Base-by-base conservation (phyloP, 208 protist genomes). In the Crithidia acanthocephali region DNA sequence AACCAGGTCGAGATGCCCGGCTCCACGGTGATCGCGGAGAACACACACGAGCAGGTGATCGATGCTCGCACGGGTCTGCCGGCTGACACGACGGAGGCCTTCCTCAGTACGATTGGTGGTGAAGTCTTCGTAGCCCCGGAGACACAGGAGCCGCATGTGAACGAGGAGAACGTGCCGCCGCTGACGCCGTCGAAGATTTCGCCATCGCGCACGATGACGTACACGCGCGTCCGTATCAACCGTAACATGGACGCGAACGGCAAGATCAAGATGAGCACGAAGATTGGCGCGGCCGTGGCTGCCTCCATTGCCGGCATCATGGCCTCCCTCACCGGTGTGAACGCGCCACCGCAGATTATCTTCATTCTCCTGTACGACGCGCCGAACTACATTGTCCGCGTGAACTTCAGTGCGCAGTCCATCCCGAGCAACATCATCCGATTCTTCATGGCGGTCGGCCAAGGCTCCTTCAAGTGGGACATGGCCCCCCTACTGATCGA, bases 171-270 rank as follows among this genome's bases (percentile, higher is more conserved):
- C 53, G 80, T 85, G 56, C 84, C 84, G 33, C 79, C 68, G 40
- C 81, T 90, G 68, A 86, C 78, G n/a, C 61, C 74, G 40, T 72
- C 72, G 11, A 84, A 84, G 55, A 77, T 90, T 23, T 85, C 78
- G 6, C 84, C 84, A 13, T 80, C 73, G 28, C 68, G 73, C 23
- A 90, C 84, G 22, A 79, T 90, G 78, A 85, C 81, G 16, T 84
- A 78, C 81, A 90, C 84, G 2, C 81, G 81, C 22, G 84, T 90
- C 22, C 80, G 84, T 45, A 82, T 90, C 53, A 90, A 90, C 70
- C 80, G 84, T 27, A 86, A 83, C 79, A 70, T 90, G 44, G 78
- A 86, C 63, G 78, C 68, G 9, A 81, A 82, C 67, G 84, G 84
- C 28, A 86, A 86, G 60, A 85, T 90, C 47, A 78, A 75, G 27